Evolutionary conservation across 1,139 yeast species (phyloP), one percentile per base, ranked within the genome.

Genomic region (Wickerhamomyces sp.): DNA sequence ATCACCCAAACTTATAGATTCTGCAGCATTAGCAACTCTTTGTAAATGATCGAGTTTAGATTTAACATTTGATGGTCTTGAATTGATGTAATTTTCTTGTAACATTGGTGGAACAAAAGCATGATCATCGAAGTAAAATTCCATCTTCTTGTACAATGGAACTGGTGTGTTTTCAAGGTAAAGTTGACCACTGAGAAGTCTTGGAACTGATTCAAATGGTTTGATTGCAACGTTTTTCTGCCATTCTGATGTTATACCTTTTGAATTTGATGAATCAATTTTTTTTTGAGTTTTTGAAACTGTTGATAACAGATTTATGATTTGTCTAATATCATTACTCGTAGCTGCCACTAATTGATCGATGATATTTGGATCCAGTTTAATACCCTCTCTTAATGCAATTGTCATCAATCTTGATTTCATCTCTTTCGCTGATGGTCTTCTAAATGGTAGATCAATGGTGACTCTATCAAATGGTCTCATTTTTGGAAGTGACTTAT

Each of bases 41-140:
- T 72, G 69, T 38, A 91, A 60, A 48, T 80, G 87, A 18, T 71
- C 66, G 13, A 63, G 44, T 11, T 57, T 58, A 3, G 57, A 52
- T n/a, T 57, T 48, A 25, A 72, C 61, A 20, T 56, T 60, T 3
- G 61, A 34, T 3, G 95, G 93, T 26, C 62, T 62, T 0, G 94
- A 79, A 32, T 62, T 64, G 33, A 87, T 58, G 55, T 93, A 93
- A 59, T 93, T 93, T 57, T 93, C 98, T 55, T 91, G 97, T 32
- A 93, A 74, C 97, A 93, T 91, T 43, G 91, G 68, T 3, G 98
- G 98, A 1, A 95, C 78, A 56, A 93, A 81, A 55, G 89, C 96
- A 59, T 87, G 87, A 59, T 93, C 98, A 59, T 88, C 89, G 64
- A 93, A 93, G 57, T 89, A 93, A 38, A 87, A 68, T 52, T 84